Base-by-base conservation (phyloP, 2,329 filamentous ascomycete species). In the Penicillium decumbens region DNA sequence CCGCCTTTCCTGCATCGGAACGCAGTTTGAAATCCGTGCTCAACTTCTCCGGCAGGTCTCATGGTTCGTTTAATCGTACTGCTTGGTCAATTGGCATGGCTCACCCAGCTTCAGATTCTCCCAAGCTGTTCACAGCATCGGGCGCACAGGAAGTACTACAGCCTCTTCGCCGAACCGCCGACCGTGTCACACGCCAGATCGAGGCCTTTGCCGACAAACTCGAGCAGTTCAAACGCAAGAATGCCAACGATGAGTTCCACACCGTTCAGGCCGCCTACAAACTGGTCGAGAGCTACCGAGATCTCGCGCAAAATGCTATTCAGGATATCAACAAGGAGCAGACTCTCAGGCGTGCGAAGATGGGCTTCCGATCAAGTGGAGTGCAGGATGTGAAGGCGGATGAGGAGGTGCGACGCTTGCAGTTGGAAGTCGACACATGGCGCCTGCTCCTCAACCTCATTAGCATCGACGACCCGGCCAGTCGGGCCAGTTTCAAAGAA, bases 371-470 rank as follows among this genome's bases (percentile, higher is more conserved):
- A 20, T 49, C 61, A 20, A 64, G 51, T 39, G 61, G 55, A 20
- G 47, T 53, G 9, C 47, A 56, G n/a, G 59, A 65, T 42, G 33
- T 57, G 9, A 66, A 67, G 45, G 53, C 51, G 3, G 58, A 65
- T 13, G 64, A 68, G 45, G 68, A 72, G 20, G 48, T 68, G 37
- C 76, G 79, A 63, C 80, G 82, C 48, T 86, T 89, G 78, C 84
- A 95, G 68, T 80, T 87, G 56, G 93, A 98, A 70, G 82, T 84
- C 35, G 89, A 95, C 61, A 93, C 90, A 0, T 98, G 93, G 93
- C 85, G 95, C 64, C 77, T 97, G 25, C 74, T 97, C 50, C 80
- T 83, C 42, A 80, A 88, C 33, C 76, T 95, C 53, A 78, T 95
- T 44, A 83, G 85, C 9, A 70, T 89, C 55, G 80, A 88, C 60